Percentiles rank a stretch among this genome's conserved stretches.
Evolutionary conservation across 805 yeast species (phyloP).

Genomic region (Ascoidea tarda): DNA sequence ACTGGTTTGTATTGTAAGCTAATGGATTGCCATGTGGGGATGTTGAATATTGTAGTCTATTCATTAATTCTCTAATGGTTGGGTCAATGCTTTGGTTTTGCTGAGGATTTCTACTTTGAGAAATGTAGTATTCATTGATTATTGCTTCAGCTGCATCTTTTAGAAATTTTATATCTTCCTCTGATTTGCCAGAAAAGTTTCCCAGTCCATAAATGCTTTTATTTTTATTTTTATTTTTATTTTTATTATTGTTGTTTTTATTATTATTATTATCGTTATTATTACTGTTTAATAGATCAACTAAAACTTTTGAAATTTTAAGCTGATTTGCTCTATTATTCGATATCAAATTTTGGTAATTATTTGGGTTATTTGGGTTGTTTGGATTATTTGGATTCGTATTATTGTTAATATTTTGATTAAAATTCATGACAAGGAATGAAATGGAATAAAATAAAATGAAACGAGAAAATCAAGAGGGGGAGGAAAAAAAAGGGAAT

Average conservation of each 20-base stretch:
- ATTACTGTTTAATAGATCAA: neutral
- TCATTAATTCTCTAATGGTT: constrained; percentile 42
- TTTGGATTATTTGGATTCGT: neutral
- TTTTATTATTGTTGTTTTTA: no score
- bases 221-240: no score
- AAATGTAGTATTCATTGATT: constrained; percentile 25
- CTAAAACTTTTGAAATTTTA: neutral
- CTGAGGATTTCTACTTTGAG: constrained; percentile 8
- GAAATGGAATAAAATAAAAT: no score
- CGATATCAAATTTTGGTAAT: no score
- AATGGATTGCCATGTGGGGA: constrained; percentile 37
- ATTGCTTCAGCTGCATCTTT: constrained; percentile 49
- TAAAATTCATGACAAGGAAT: neutral
- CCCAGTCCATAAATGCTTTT: neutral
- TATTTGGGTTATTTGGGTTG: neutral
- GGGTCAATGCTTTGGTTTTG: constrained; percentile 31
- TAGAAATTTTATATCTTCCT: constrained; percentile 41
- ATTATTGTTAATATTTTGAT: neutral
- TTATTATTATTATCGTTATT: no score
- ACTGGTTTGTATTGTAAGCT: neutral
- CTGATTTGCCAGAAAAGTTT: constrained; percentile 1
- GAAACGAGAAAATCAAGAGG: no score
- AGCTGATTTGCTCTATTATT: no score
- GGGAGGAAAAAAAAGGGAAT: no score
- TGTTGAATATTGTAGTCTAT: constrained; percentile 41